Base-by-base conservation (phyloP, 2,329 filamentous ascomycete species). In the Alternaria ventricosa region DNA sequence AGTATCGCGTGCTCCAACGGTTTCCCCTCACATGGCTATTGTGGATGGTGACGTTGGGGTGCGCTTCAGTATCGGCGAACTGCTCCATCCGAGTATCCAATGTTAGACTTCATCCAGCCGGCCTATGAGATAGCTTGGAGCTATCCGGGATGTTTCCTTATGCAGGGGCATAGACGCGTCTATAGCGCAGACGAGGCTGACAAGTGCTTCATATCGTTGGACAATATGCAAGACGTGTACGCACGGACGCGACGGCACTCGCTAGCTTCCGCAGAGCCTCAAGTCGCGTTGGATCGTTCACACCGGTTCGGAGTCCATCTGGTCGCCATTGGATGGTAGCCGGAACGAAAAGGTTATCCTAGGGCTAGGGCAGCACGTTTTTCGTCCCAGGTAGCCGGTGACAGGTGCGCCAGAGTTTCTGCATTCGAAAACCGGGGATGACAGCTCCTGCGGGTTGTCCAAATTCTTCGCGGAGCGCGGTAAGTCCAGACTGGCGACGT, bases 261-360 rank as follows among this genome's bases (percentile, higher is more conserved):
- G 43, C 51, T 62, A 49, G 20, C n/a, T 59, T 25, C 60, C 60
- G 60, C 60, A 62, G 60, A 62, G 60, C 55, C 60, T 62, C 60
- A 62, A 59, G 27, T 36, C 30, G 51, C 43, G 25, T 33, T 54
- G 33, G 47, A 47, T 46, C 55, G 55, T 47, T 30, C n/a, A 20
- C 41, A 47, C 60, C 41, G 43, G 20, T 59, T 28, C 27, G 10
- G 41, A 49, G 47, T 27, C 23, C 23, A 27, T 15, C 28, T 43
- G 13, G 18, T 7, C 43, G 25, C 55, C 47, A 44, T 23, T 30
- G 50, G 57, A 45, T 33, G 13, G 55, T 30, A 55, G 58, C 22
- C 25, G 25, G 28, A 33, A 30, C 18, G 45, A 43, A 22, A 44
- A 59, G 25, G 12, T 33, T 62, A 22, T 43, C 33, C 49, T 58